Evolutionary conservation across 768 basidiomycete species (phyloP).

Genomic region (Lanmaoa rubissima): DNA sequence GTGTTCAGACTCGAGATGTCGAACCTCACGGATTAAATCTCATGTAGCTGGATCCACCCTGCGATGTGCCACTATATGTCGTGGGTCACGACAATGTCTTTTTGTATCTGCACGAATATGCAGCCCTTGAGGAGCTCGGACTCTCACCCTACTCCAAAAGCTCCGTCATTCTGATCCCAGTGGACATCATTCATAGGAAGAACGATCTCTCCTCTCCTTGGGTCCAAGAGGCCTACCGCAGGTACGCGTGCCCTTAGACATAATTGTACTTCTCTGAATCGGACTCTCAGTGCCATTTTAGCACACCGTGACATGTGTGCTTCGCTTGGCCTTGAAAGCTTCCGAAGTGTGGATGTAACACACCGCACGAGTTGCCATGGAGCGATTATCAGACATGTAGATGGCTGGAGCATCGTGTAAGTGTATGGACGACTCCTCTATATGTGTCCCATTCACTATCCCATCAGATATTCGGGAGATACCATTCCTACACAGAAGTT

Average conservation of each 20-base stretch:
- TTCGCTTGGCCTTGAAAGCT: constrained; percentile 53
- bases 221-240: not conserved
- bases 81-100: constrained; percentile 57
- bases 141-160: constrained; percentile 45
- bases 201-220: constrained; percentile 34
- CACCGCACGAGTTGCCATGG: constrained; percentile 79
- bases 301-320: constrained; percentile 46
- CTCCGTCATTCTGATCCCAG: constrained; percentile 55
- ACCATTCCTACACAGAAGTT: constrained; percentile 75
- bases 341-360: constrained; percentile 67
- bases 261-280: not conserved
- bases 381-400: constrained; percentile 58
- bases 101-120: constrained; percentile 69
- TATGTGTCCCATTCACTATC: not conserved
- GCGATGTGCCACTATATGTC: constrained; percentile 65
- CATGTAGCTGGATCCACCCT: constrained; percentile 60
- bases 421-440: constrained; percentile 9
- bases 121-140: constrained; percentile 71
- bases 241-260: constrained; percentile 1
- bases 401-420: constrained; percentile 49
- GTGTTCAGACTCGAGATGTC: not conserved
- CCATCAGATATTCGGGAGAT: constrained; percentile 83
- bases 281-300: constrained; percentile 39
- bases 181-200: constrained; percentile 53
- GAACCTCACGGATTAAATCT: not conserved